These are phyloP conservation scores for Neopestalotiopsis clavispora DNA, from an alignment of 2,329 filamentous ascomycete species.

Conservation along the genomic window DNA sequence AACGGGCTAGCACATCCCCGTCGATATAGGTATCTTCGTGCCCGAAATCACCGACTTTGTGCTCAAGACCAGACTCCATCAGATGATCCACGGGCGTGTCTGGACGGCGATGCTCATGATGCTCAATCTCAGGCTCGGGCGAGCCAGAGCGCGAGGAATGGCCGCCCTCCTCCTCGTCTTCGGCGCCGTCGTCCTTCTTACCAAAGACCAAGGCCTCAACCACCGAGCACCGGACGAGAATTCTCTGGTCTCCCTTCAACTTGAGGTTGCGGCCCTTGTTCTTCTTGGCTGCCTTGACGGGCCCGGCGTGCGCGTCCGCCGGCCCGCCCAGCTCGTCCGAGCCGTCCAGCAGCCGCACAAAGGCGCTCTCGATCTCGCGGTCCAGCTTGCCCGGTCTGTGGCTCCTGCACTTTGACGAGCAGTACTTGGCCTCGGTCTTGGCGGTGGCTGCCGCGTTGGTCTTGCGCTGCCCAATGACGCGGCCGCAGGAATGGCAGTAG, in stretches of 20 bases:
- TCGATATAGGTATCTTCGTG: conserved; percentile 16
- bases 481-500: conserved; percentile 63
- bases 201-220: conserved; percentile 58
- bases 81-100: background rate
- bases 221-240: conserved; percentile 53
- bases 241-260: conserved; percentile 54
- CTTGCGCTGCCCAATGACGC: conserved; percentile 51
- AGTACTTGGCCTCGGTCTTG: conserved; percentile 51
- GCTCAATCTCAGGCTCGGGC: conserved; percentile 16
- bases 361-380: conserved; percentile 55
- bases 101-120: conserved; percentile 9
- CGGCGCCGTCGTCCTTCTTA: conserved; percentile 40
- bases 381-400: conserved; percentile 56
- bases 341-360: conserved; percentile 42
- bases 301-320: background rate
- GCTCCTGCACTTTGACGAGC: conserved; percentile 58
- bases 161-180: conserved; percentile 10
- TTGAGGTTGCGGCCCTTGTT: conserved; percentile 35
- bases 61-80: background rate
- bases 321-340: conserved; percentile 11
- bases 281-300: conserved; percentile 26
- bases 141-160: background rate
- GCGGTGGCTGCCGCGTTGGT: conserved; percentile 32
- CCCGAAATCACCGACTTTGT: background rate
- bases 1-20: conserved; percentile 31